Evolutionary conservation across 2,329 filamentous ascomycete species (phyloP).

Genomic region (Paracorniculantispora psalliotae): DNA sequence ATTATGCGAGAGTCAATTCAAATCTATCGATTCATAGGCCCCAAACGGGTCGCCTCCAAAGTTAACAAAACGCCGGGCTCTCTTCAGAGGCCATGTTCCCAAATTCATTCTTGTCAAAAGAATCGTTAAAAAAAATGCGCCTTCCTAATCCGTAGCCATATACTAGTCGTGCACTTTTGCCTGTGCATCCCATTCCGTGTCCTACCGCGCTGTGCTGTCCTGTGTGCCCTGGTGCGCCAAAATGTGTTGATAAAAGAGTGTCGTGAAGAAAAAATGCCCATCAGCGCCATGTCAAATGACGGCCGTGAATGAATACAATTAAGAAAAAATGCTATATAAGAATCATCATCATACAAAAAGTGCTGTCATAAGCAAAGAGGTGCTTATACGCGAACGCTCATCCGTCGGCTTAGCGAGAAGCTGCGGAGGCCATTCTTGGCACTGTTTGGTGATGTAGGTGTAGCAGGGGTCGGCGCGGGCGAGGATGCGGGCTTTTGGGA

Average conservation of each 20-base stretch:
- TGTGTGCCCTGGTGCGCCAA: slow-evolving; percentile 9
- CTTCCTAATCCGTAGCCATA: background rate
- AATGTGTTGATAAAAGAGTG: background rate
- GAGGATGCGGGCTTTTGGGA: slow-evolving; percentile 18
- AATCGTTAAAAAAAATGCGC: background rate
- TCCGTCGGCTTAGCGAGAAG: slow-evolving; percentile 15
- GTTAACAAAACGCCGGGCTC: slow-evolving; percentile 11
- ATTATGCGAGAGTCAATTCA: slow-evolving; percentile 7
- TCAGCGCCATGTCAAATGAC: background rate
- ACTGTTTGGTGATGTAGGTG: slow-evolving; percentile 16
- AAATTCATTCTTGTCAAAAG: slow-evolving; percentile 8
- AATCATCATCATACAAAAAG: background rate
- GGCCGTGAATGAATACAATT: background rate
- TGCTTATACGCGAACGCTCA: slow-evolving; percentile 14
- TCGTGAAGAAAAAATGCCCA: background rate
- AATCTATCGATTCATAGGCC: slow-evolving; percentile 5
- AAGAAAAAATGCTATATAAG: background rate
- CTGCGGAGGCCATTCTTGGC: slow-evolving; percentile 4
- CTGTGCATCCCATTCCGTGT: background rate
- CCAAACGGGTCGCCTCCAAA: slow-evolving; percentile 5
- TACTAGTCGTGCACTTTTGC: background rate
- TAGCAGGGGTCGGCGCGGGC: background rate
- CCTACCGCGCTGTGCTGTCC: slow-evolving; percentile 4
- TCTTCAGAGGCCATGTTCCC: background rate
- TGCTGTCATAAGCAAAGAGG: background rate